Conservation (phyloP, 2,329 filamentous ascomycete species). For the Ophiostoma montium region DNA sequence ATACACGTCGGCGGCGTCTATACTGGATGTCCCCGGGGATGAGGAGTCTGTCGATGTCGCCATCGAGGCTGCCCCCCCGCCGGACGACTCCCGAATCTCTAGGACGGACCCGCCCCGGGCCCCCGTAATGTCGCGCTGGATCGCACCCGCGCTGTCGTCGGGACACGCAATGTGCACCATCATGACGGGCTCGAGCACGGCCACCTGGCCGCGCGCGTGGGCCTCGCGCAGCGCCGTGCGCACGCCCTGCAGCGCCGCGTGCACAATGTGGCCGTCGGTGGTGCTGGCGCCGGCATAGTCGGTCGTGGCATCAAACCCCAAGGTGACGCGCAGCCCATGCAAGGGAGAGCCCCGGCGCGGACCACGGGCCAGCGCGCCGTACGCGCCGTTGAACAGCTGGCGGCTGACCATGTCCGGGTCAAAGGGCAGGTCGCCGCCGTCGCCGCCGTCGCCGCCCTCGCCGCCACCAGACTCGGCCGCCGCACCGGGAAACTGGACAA, state of each 20-base stretch:
- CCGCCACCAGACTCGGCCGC: constrained; percentile 19
- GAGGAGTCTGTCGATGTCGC: constrained; percentile 11
- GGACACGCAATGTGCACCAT: constrained; percentile 74
- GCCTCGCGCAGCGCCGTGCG: constrained; percentile 53
- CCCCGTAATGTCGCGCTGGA: constrained; percentile 69
- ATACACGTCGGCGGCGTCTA: constrained; percentile 68
- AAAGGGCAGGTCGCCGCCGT: constrained; percentile 22
- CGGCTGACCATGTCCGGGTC: constrained; percentile 37
- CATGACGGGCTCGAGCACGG: constrained; percentile 89
- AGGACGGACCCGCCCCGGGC: constrained; percentile 62
- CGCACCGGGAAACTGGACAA: constrained; percentile 37
- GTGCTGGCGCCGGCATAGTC: constrained; percentile 55
- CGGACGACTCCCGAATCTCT: constrained; percentile 45
- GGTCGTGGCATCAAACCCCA: constrained; percentile 50
- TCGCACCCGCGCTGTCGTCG: constrained; percentile 63
- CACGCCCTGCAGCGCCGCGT: constrained; percentile 48
- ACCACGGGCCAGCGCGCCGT: constrained; percentile 72
- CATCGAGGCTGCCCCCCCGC: constrained; percentile 24
- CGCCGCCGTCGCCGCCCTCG: neutral
- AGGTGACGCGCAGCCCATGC: constrained; percentile 56
- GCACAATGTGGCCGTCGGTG: constrained; percentile 53
- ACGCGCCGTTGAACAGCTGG: constrained; percentile 62
- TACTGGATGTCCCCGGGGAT: constrained; percentile 16
- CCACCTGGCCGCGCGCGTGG: constrained; percentile 42
- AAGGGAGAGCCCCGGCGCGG: constrained; percentile 69